phyloP scores from a whole-genome alignment of 805 yeast genomes.

The Candida taoyuanica region DNA sequence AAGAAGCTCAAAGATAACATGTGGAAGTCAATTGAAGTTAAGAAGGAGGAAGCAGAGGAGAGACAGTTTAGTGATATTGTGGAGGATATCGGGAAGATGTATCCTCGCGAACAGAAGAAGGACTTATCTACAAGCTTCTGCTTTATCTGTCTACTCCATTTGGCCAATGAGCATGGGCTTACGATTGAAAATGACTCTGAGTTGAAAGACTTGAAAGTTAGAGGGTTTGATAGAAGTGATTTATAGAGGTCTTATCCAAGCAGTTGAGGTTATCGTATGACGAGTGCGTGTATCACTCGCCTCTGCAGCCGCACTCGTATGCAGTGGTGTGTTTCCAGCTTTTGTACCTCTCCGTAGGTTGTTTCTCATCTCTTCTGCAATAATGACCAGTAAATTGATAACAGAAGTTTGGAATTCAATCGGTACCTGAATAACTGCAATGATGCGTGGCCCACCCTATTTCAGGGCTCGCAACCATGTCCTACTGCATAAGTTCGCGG shows the following conservation, averaged over 20 bases:
- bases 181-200: conserved; percentile 32
- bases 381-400: no score
- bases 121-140: conserved; percentile 83
- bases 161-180: conserved; percentile 83
- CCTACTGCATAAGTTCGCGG: no score
- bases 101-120: conserved; percentile 49
- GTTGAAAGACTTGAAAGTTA: conserved; percentile 17
- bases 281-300: no score
- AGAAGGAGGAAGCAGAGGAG: conserved; percentile 7
- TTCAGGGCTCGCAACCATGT: no score
- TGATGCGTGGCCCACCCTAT: no score
- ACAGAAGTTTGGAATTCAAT: no score
- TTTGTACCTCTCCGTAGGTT: no score
- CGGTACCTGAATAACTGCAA: no score
- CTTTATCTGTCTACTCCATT: conserved; percentile 75
- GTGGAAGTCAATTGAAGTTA: conserved; percentile 51
- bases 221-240: conserved; percentile 1
- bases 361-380: no score
- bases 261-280: not conserved
- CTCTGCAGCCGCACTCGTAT: no score
- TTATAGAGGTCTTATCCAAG: not conserved
- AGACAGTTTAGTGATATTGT: conserved; percentile 43
- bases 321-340: no score
- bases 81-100: conserved; percentile 43
- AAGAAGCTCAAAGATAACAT: conserved; percentile 66